Conservation (phyloP, 2,329 filamentous ascomycete species). For the Tolypocladium sp. region DNA sequence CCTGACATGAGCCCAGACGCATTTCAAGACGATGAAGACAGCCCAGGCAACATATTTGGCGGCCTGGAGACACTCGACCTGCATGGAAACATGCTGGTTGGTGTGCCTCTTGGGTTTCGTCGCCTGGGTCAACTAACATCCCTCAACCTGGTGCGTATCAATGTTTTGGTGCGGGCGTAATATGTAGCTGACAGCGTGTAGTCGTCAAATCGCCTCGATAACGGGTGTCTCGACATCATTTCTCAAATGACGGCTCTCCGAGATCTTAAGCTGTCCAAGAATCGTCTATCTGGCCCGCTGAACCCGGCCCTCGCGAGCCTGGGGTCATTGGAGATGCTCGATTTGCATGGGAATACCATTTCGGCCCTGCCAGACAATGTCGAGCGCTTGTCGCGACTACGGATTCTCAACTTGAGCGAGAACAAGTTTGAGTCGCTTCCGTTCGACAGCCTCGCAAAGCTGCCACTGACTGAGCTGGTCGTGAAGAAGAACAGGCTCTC, state of each 20-base stretch:
- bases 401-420: conserved; percentile 68
- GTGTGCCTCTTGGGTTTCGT: conserved; percentile 67
- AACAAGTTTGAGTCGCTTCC: conserved; percentile 68
- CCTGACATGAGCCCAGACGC: conserved; percentile 57
- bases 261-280: conserved; percentile 75
- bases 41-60: conserved; percentile 67
- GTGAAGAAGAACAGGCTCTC: conserved; percentile 71
- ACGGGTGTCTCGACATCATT: conserved; percentile 63
- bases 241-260: conserved; percentile 62
- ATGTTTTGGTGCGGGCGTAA: background rate
- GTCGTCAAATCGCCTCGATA: conserved; percentile 74
- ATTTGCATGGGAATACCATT: conserved; percentile 74
- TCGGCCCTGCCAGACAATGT: conserved; percentile 60
- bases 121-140: conserved; percentile 65
- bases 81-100: conserved; percentile 70
- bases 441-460: conserved; percentile 55
- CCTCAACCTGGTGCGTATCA: conserved; percentile 62
- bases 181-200: conserved; percentile 22
- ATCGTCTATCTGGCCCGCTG: conserved; percentile 61
- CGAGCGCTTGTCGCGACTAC: conserved; percentile 57
- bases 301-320: conserved; percentile 55
- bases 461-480: conserved; percentile 66
- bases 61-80: conserved; percentile 74
- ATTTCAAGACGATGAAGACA: conserved; percentile 55
- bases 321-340: conserved; percentile 65